Evolutionary conservation across 225 moss, liverwort and hornwort species (phyloP), one percentile per base, ranked within the genome.

Genomic region (Takakia lepidozioides): DNA sequence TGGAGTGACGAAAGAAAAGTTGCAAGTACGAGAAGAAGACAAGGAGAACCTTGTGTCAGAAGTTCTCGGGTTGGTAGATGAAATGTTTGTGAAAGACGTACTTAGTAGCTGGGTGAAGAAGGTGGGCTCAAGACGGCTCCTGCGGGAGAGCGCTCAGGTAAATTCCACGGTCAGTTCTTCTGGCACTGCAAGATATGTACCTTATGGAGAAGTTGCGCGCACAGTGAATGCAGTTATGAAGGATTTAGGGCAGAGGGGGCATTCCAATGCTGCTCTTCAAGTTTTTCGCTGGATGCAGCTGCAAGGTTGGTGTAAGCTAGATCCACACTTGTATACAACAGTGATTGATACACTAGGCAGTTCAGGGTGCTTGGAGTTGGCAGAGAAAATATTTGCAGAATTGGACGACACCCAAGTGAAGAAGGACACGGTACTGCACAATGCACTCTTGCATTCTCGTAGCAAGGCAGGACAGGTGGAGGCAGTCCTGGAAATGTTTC

Each of bases 201-300:
- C 85, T 3, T 88, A 93, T 19, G 66, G 80, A 29, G 79, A 88
- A 54, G 88, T 93, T 48, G 88, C 88, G 38, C 65, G 90, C 38
- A 87, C 84, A 7, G 70, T 90, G 42, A 81, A 95, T 43, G 82
- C 79, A n/a, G 90, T 90, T 3, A 56, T 95, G 73, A 84, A 78
- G 57, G 86, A 82, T 41, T 72, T 95, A 46, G 95, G 89, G 9
- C 79, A 59, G 27, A 49, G 63, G 10, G 84, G 90, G 8, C 65
- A 77, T 29, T 47, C 82, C 10, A 50, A 65, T 51, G 74, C 70
- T 47, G 82, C 95, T 10, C 73, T 84, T 3, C 70, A 84, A 47
- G 87, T 90, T 32, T 63, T 95, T 26, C 84, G 84, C 35, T 95
- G 95, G 95, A 95, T 95, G 90, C 76, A 90, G 61, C 61, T 68